Evolutionary conservation across 169 alveolate genomes (phyloP).

Genomic region (Blepharisma undulans): DNA sequence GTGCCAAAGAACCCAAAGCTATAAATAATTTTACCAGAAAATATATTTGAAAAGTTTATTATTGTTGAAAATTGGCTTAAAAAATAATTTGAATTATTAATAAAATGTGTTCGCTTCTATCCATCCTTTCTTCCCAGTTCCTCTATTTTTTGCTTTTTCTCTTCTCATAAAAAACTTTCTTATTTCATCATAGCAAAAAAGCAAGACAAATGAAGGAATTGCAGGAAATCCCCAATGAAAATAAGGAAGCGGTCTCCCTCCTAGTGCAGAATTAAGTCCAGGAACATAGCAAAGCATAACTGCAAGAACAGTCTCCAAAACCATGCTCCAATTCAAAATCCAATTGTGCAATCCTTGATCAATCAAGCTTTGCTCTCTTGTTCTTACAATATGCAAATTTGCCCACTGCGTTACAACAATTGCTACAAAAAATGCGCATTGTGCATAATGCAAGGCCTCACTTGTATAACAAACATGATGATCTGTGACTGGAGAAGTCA

Average conservation of each 20-base stretch:
- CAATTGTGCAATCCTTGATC: constrained; percentile 60
- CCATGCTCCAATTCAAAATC: constrained; percentile 51
- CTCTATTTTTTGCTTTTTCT: not conserved
- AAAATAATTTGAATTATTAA: not conserved
- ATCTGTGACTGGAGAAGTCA: not conserved
- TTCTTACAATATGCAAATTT: constrained; percentile 70
- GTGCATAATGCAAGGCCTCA: constrained; percentile 84
- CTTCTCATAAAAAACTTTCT: constrained; percentile 42
- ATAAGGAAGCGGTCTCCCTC: constrained; percentile 22
- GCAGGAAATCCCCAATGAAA: constrained; percentile 50
- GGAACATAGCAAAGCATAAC: constrained; percentile 30
- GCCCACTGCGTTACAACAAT: constrained; percentile 78
- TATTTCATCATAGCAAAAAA: constrained; percentile 48
- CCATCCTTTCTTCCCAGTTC: not conserved
- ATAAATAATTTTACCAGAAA: no score
- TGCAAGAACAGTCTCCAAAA: constrained; percentile 49
- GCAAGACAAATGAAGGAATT: constrained; percentile 32
- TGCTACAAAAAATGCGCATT: constrained; percentile 80
- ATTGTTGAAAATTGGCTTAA: no score
- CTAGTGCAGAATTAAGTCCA: not conserved
- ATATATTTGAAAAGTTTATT: no score
- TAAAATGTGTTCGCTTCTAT: not conserved
- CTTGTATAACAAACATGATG: constrained; percentile 77
- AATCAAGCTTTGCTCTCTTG: constrained; percentile 59
- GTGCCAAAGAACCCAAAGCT: no score